Evolutionary conservation across 2,329 filamentous ascomycete species (phyloP), one percentile per base, ranked within the genome.

Genomic region (Diaporthe sp.): DNA sequence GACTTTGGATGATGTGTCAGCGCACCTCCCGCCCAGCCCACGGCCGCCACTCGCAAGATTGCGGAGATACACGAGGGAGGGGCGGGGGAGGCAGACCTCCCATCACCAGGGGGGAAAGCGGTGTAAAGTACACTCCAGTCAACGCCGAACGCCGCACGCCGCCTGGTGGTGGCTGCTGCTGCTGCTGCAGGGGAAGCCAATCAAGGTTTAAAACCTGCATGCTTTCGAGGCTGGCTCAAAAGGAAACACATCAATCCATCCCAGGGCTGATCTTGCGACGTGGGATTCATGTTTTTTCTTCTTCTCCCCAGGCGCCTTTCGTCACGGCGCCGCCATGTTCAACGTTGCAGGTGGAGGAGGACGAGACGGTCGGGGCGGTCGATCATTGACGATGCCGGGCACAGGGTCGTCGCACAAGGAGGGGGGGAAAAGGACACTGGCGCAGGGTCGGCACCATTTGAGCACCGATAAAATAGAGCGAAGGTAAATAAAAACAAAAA

Each of bases 291-390:
- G 7, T 37, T 51, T 10, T 28, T 13, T 68, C 3, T 37, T 51
- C 19, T 28, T 13, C 25, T 31, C 4, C 12, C 28, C 15, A 19
- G 62, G 37, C 37, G 22, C 39, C 39, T 10, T 55, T 28, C 22
- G n/a, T 42, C 37, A 37, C 49, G 34, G 25, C 28, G 49, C 49
- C 51, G 67, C 28, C 55, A 34, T 75, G 67, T 75, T 46, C 57
- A 34, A 75, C 73, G 73, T 75, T 75, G 65, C 62, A 74, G 10
- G 44, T n/a, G 62, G 44, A 59, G 28, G 49, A 53, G 62, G 25
- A 58, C 58, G 31, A 51, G 42, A 28, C 59, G 59, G 39, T 44
- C 17, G 7, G 25, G 59, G 31, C 62, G 62, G 62, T 68, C 62
- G 62, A 68, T 68, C 62, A 68, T 55, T 31, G 49, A 55, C 28